A percentile compares a stretch with the other conserved stretches of the same genome.
Evolutionary conservation across 371 early-diverging fungal species (phyloP).

Genomic region (Rhizopus delemar): DNA sequence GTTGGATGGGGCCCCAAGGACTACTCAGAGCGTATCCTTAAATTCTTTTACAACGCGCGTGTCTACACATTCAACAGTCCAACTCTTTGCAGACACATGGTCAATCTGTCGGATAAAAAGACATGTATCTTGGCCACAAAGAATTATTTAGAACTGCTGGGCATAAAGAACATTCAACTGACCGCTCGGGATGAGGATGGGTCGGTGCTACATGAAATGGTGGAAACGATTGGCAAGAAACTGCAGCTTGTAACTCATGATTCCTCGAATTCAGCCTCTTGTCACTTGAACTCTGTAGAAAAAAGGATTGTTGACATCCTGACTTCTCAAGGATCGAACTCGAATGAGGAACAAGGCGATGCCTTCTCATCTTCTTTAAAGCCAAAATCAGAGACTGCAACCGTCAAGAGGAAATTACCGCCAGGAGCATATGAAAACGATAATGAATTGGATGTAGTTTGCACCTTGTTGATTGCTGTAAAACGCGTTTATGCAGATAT

Average conservation of each 20-base stretch:
- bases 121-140: constrained; percentile 66
- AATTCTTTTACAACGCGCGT: constrained; percentile 56
- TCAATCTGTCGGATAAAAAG: constrained; percentile 55
- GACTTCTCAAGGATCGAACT: background rate
- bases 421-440: constrained; percentile 23
- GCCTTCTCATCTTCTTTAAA: background rate
- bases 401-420: constrained; percentile 12
- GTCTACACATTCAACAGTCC: constrained; percentile 73
- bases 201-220: background rate
- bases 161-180: constrained; percentile 10
- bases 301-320: background rate
- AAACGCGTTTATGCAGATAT: constrained; percentile 10
- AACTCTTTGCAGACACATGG: constrained; percentile 61
- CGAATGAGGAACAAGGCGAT: background rate
- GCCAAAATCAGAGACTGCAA: background rate
- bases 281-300: background rate
- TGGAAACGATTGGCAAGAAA: constrained; percentile 5
- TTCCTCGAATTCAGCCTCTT: background rate
- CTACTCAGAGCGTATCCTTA: constrained; percentile 16
- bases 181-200: background rate
- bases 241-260: constrained; percentile 6
- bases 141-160: constrained; percentile 58
- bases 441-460: constrained; percentile 24
- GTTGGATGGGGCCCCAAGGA: constrained; percentile 39
- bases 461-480: constrained; percentile 2